phyloP scores from a whole-genome alignment of 176 grass and related monocot species.

The Elymus sibiricus region DNA sequence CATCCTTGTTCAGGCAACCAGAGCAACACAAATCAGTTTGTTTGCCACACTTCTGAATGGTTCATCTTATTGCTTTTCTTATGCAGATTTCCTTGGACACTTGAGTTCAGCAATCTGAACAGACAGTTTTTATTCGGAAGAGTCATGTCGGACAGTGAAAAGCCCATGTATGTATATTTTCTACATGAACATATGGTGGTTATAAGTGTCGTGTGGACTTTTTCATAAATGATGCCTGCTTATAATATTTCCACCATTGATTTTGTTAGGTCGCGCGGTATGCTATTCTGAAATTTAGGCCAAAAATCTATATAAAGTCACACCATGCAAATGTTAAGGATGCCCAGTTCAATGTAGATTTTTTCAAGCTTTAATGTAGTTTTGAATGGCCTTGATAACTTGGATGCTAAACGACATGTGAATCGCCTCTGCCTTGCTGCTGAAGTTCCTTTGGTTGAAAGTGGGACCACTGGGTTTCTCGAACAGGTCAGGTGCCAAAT shows the following conservation, averaged over 20 bases:
- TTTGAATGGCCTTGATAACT: constrained; percentile 94
- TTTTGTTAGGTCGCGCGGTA: constrained; percentile 69
- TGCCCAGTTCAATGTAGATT: constrained; percentile 75
- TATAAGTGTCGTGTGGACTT: not conserved
- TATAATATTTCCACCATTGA: constrained; percentile 12
- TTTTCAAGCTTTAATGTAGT: constrained; percentile 96
- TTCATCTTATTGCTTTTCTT: not conserved
- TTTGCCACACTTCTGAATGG: not conserved
- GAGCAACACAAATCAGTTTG: not conserved
- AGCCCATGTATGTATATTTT: constrained; percentile 60
- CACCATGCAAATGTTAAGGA: constrained; percentile 94
- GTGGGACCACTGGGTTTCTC: constrained; percentile 93
- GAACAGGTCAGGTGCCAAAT: constrained; percentile 61
- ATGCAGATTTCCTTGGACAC: constrained; percentile 96
- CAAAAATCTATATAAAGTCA: constrained; percentile 76
- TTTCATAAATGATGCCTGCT: not conserved
- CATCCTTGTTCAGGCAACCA: not conserved
- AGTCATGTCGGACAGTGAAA: constrained; percentile 92
- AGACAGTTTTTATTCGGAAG: constrained; percentile 92
- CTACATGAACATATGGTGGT: not conserved
- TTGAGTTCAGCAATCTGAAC: constrained; percentile 95
- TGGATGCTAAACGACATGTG: constrained; percentile 94
- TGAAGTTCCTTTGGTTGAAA: constrained; percentile 94
- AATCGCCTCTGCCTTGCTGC: constrained; percentile 94
- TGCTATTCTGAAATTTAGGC: constrained; percentile 76